Evolutionary conservation across 169 alveolate species (phyloP), one percentile per base, ranked within the genome.

Genomic region (Eimeria praecox): DNA sequence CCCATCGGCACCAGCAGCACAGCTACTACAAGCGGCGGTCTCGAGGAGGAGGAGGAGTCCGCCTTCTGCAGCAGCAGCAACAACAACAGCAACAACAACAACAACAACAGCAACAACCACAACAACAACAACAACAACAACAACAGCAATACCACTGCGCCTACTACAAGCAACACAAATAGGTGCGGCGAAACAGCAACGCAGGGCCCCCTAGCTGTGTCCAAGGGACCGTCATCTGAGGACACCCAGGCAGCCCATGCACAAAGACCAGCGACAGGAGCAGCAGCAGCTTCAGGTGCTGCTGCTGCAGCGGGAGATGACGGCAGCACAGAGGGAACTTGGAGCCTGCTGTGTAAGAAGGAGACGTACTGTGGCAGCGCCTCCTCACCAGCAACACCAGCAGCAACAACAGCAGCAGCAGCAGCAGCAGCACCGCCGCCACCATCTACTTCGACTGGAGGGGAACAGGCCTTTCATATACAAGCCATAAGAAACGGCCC

Each of bases 1-100:
- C 92, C 92, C 80, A 56, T 59, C 16, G 92, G 92, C 49, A 86
- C 92, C 52, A 86, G 92, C 80, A 86, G 92, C 78, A 86, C 92
- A 22, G 75, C 80, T 2, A 52, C 78, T 24, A 86, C 92, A 33
- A 86, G 80, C 78, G 78, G 92, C n/a, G 66, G 92, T n/a, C 49
- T 59, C 35, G 78, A 86, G 56, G 92, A 86, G 54, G 92, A 86
- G 35, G 92, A 86, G 56, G 92, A 86, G 33, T 27, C 75, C 5
- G 80, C 78, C 12, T 52, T 59, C 75, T 33, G 92, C 92, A 86
- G 80, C 80, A 40, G 78, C 30, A 30, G 75, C 91, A 83, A 64
- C 91, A 83, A 12, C 77, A 52, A 54, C 59, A 75, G 35, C 59
- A 75, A 14, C 86, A 80, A 3, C 90, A 80, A 49, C 64, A 38